Base-by-base conservation (phyloP, 345 rosid species). In the Draba incana region DNA sequence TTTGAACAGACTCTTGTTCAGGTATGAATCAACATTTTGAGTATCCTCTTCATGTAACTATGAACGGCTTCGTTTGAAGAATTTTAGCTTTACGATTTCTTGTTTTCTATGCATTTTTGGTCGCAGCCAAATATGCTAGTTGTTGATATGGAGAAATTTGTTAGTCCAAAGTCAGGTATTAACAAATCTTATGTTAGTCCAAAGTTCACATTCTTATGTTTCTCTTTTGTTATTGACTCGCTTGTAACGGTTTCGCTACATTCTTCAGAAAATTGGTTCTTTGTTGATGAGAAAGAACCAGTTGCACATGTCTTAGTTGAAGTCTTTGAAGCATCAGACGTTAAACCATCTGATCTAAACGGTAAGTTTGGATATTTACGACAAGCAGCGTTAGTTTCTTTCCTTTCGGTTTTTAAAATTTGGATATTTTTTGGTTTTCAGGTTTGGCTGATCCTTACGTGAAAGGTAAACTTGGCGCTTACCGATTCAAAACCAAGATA, bases 121-220 rank as follows among this genome's bases (percentile, higher is more conserved):
- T 71, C 78, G 69, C 87, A 94, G 99, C 99, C 99, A 50, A 94
- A 94, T 78, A 94, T 94, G 98, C 86, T 94, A 48, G 99, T 94
- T 66, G 96, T 88, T 72, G 97, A 94, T 66, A 64, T 91, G 79
- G 96, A 88, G 82, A 94, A 94, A 75, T 83, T 94, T 52, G 83
- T 75, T 54, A 78, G 91, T 66, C 77, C 88, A 41, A 48, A 76
- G 30, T 72, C 82, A 82, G 93, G 96, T 86, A 76, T 15, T 8
- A 52, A 12, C 37, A 46, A 54, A 24, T 28, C 45, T 16, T n/a
- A n/a, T n/a, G n/a, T n/a, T n/a, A n/a, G n/a, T n/a, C n/a, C n/a
- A n/a, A n/a, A n/a, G n/a, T n/a, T n/a, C n/a, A n/a, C n/a, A n/a
- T n/a, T n/a, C 41, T 52, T 27, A 41, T n/a, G 16, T 54, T 3